Evolutionary conservation across 768 basidiomycete species (phyloP), one percentile per base, ranked within the genome.

Genomic region (Suillus placidus): DNA sequence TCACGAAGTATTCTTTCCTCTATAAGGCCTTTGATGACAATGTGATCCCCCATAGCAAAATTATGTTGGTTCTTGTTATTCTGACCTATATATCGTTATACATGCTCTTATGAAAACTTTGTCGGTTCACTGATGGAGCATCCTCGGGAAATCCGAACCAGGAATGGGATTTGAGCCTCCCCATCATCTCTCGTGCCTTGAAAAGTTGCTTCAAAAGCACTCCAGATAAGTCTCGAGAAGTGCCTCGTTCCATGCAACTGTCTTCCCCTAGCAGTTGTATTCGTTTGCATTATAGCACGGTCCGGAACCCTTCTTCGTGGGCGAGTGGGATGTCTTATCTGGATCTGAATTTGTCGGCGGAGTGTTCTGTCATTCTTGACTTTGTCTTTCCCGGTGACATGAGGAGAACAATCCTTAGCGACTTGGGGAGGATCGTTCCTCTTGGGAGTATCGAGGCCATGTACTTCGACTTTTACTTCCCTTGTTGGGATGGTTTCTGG

Each of bases 401-500:
- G 23, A 30, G 16, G 8, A 58, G 7, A 16, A 10, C 37, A 16
- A 40, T 58, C n/a, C 23, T 58, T 8, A 40, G 26, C 23, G 26
- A 40, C 23, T 12, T 58, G 23, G 2, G 13, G 13, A 58, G 5
- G 57, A 6, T 58, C 16, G 16, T 58, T 40, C 37, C 37, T 58
- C 23, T 58, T 26, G 23, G 37, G 23, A 58, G 23, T 26, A 38
- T 58, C 26, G 57, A 58, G 37, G 16, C 37, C 38, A 40, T 40
- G 37, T 30, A 40, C 37, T 16, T 38, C 26, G 16, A 30, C 38
- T 38, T 26, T 16, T 23, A 0, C 23, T 26, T 30, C 38, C 5
- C 26, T 58, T 58, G 26, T 40, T 58, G 57, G 57, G 26, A 58
- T 40, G 57, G 57, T 10, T 40, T 40, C 38, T 58, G 57, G 57